phyloP scores from a whole-genome alignment of 345 rosid genomes.

The Salix viminalis region DNA sequence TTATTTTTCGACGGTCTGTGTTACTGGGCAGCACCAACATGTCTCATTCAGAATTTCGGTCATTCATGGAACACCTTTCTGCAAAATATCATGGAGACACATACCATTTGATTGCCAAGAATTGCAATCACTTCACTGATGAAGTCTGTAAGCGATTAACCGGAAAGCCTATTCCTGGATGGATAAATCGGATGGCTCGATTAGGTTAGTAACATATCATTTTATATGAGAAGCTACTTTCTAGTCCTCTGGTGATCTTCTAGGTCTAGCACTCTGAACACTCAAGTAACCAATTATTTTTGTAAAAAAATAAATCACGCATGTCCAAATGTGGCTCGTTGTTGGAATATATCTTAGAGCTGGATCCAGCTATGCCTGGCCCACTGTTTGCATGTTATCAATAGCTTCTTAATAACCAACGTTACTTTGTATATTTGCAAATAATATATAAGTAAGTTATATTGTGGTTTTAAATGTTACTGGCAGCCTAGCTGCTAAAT shows the following conservation, averaged over 20 bases:
- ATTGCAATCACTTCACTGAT: slow-evolving; percentile 92
- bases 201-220: slow-evolving; percentile 48
- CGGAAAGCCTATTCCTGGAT: slow-evolving; percentile 88
- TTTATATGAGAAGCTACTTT: slow-evolving; percentile 3
- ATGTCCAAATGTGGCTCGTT: not conserved
- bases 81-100: slow-evolving; percentile 74
- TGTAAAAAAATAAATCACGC: not conserved
- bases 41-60: slow-evolving; percentile 68
- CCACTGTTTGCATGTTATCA: not conserved
- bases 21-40: slow-evolving; percentile 60
- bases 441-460: not conserved
- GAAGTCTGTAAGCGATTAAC: slow-evolving; percentile 67
- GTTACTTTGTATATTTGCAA: not conserved
- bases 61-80: slow-evolving; percentile 76
- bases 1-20: slow-evolving; percentile 76
- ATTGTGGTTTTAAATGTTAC: not conserved
- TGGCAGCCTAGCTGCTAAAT: not conserved
- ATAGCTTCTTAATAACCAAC: not conserved
- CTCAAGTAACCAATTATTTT: not conserved
- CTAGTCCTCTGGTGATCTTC: not conserved
- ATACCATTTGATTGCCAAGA: slow-evolving; percentile 94
- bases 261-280: not conserved
- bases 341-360: not conserved
- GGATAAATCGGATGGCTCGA: slow-evolving; percentile 89
- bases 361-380: not conserved